phyloP scores from a whole-genome alignment of 495 filamentous ascomycete genomes.

The Neurospora sp. region DNA sequence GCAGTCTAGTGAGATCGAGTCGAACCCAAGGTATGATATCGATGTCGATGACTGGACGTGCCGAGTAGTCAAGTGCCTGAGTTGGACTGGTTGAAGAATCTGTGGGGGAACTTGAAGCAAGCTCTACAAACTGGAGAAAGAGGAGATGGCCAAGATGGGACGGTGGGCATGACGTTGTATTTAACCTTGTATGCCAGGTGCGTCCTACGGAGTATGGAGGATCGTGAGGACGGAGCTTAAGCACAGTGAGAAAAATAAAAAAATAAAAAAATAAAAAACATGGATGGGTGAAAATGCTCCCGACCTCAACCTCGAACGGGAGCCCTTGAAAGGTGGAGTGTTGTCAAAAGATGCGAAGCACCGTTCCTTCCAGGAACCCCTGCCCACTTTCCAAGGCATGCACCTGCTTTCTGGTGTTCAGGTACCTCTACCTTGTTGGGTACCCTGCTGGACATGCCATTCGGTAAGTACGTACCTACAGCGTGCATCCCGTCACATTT shows the following conservation, averaged over 20 bases:
- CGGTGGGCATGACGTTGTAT: neutral
- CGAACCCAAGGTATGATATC: neutral
- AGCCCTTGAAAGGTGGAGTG: neutral
- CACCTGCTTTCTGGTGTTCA: neutral
- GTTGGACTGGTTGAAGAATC: neutral
- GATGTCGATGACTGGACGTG: neutral
- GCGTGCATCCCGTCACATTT: neutral
- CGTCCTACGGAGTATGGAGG: neutral
- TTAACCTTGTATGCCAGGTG: neutral
- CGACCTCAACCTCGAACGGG: neutral
- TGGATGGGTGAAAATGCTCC: neutral
- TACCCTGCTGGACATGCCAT: neutral
- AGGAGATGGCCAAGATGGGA: neutral
- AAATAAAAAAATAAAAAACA: neutral
- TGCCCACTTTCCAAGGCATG: neutral
- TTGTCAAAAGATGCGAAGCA: neutral
- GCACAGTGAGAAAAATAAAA: neutral
- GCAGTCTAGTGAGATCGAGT: neutral
- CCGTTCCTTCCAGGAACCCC: neutral
- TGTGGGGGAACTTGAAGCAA: neutral
- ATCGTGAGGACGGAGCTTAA: neutral
- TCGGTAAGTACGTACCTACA: neutral
- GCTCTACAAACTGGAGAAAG: neutral
- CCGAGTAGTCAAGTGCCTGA: neutral
- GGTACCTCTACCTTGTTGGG: neutral